These are phyloP conservation scores for Chrysanthemum makinoi DNA, from an alignment of 129 eudicot species.

Conservation along the genomic window DNA sequence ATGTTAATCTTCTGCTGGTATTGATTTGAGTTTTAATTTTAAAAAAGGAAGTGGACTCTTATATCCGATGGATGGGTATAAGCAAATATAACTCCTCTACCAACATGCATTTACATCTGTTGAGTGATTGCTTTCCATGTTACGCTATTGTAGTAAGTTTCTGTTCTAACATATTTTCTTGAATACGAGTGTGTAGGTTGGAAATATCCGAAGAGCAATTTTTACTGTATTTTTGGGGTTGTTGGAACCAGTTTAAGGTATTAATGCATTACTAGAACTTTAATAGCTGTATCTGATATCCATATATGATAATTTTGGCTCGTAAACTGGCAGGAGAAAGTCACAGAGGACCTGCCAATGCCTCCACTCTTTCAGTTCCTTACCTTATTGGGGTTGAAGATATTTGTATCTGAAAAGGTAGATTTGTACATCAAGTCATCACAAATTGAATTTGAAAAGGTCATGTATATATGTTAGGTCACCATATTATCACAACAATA, in stretches of 20 bases:
- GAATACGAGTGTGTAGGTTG: constrained; percentile 42
- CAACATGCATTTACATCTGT: constrained; percentile 6
- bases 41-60: neutral
- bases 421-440: neutral
- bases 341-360: constrained; percentile 82
- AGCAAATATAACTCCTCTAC: neutral
- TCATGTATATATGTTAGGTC: neutral
- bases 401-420: constrained; percentile 78
- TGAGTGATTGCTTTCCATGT: constrained; percentile 13
- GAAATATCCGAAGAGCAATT: constrained; percentile 73
- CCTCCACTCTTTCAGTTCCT: constrained; percentile 95
- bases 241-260: constrained; percentile 84
- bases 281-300: too few relatives aligned
- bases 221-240: constrained; percentile 72
- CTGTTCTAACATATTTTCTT: constrained; percentile 2
- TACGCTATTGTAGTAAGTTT: constrained; percentile 6
- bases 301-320: neutral
- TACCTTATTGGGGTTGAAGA: constrained; percentile 71
- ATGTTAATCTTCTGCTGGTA: neutral
- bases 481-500: too few relatives aligned
- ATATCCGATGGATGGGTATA: neutral
- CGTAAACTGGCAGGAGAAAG: constrained; percentile 52
- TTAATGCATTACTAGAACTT: neutral
- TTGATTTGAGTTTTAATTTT: constrained; percentile 11
- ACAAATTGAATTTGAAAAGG: constrained; percentile 12